Conservation (phyloP, 352 stramenopile genomes). For the Pythium sp. region DNA sequence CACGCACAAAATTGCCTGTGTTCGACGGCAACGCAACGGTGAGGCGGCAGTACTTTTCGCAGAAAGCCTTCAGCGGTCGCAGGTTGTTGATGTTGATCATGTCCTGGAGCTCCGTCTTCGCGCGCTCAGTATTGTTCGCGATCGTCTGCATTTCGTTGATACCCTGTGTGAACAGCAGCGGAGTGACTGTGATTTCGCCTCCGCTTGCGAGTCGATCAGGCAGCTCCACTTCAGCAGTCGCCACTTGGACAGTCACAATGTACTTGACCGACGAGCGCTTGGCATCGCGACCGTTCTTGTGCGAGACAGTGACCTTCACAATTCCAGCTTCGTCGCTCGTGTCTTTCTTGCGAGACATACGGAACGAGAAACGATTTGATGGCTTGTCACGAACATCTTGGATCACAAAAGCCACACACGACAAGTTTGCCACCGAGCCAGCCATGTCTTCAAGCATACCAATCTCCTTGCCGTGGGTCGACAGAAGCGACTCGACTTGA, state of each 20-base stretch:
- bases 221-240: conserved; percentile 71
- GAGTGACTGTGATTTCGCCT: conserved; percentile 81
- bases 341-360: conserved; percentile 79
- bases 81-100: conserved; percentile 90
- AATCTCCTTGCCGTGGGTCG: conserved; percentile 94
- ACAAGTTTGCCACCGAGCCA: conserved; percentile 76
- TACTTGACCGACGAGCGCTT: conserved; percentile 78
- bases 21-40: conserved; percentile 50
- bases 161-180: conserved; percentile 86
- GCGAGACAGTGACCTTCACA: conserved; percentile 74
- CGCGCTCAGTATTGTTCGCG: conserved; percentile 88
- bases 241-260: conserved; percentile 79
- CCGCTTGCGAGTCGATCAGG: conserved; percentile 62
- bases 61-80: conserved; percentile 76
- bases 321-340: conserved; percentile 68
- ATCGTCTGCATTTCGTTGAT: conserved; percentile 96
- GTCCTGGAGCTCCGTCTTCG: conserved; percentile 87
- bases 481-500: conserved; percentile 93
- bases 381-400: conserved; percentile 85
- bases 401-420: conserved; percentile 82
- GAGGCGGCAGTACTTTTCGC: conserved; percentile 76
- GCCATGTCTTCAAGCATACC: conserved; percentile 95
- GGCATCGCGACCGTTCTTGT: conserved; percentile 43
- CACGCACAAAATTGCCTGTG: conserved; percentile 20
- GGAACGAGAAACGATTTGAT: conserved; percentile 84